Percentiles rank a stretch among this genome's conserved stretches.
Conservation (phyloP, 2,329 filamentous ascomycete genomes). For the Tolypocladium inflatum region DNA sequence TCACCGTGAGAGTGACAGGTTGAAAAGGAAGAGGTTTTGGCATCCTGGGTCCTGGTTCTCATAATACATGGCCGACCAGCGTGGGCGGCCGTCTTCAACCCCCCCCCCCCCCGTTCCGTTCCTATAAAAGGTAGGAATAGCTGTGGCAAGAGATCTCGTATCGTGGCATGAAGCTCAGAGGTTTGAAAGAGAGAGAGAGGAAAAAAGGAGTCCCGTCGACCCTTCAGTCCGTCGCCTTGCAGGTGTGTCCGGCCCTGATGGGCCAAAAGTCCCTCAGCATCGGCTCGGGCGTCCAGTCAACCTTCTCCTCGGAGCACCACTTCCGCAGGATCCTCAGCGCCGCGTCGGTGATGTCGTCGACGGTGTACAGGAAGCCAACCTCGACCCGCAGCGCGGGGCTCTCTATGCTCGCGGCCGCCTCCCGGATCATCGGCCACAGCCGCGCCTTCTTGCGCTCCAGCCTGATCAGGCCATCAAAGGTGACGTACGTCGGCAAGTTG, state of each 20-base stretch:
- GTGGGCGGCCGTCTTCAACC: not conserved
- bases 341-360: constrained; percentile 32
- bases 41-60: not conserved
- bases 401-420: constrained; percentile 19
- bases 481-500: constrained; percentile 4
- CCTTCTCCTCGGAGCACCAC: constrained; percentile 34
- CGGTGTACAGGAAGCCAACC: constrained; percentile 30
- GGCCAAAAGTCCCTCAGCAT: constrained; percentile 14
- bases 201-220: not conserved
- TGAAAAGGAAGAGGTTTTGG: not conserved
- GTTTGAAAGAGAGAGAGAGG: no score
- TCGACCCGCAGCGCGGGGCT: constrained; percentile 18
- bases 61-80: constrained; percentile 1
- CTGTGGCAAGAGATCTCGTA: not conserved
- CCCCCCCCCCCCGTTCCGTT: not conserved
- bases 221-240: not conserved
- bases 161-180: not conserved
- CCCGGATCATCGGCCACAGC: constrained; percentile 19
- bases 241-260: constrained; percentile 1
- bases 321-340: constrained; percentile 29
- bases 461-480: constrained; percentile 11
- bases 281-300: constrained; percentile 36
- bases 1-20: not conserved
- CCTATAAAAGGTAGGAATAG: not conserved
- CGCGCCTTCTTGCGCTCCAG: constrained; percentile 16